Evolutionary conservation across 2,329 filamentous ascomycete genomes (phyloP).

Genomic region (Furcasterigmium furcatum): DNA sequence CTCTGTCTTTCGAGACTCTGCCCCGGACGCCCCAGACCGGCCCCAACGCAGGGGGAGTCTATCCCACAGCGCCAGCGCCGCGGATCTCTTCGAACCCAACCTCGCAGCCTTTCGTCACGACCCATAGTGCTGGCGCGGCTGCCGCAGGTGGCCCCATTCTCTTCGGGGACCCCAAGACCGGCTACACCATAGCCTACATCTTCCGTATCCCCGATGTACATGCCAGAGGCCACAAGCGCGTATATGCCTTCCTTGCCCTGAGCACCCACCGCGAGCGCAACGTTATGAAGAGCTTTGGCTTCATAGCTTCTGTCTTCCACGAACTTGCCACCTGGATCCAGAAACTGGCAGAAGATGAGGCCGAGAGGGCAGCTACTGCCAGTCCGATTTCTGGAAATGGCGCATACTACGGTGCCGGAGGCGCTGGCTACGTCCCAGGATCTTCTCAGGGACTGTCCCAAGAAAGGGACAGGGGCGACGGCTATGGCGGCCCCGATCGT

Average conservation of each 20-base stretch:
- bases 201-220: constrained; percentile 68
- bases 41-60: constrained; percentile 31
- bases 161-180: constrained; percentile 62
- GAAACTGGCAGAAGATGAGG: constrained; percentile 59
- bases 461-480: constrained; percentile 1
- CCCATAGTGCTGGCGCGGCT: constrained; percentile 49
- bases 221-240: constrained; percentile 64
- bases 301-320: constrained; percentile 59
- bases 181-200: constrained; percentile 68
- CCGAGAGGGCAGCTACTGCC: constrained; percentile 48
- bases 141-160: constrained; percentile 65
- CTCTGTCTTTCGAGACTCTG: constrained; percentile 63
- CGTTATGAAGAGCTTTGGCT: constrained; percentile 64
- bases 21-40: constrained; percentile 39
- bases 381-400: constrained; percentile 35
- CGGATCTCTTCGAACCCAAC: constrained; percentile 12
- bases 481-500: constrained; percentile 22
- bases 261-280: constrained; percentile 62
- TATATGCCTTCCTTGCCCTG: constrained; percentile 65
- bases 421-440: constrained; percentile 6
- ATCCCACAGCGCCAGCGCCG: constrained; percentile 26
- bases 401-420: constrained; percentile 32
- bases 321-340: constrained; percentile 65
- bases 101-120: constrained; percentile 50
- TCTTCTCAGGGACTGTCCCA: not conserved